Evolutionary conservation across 2,329 filamentous ascomycete species (phyloP), one percentile per base, ranked within the genome.

Genomic region (Penicillium sumatraense): DNA sequence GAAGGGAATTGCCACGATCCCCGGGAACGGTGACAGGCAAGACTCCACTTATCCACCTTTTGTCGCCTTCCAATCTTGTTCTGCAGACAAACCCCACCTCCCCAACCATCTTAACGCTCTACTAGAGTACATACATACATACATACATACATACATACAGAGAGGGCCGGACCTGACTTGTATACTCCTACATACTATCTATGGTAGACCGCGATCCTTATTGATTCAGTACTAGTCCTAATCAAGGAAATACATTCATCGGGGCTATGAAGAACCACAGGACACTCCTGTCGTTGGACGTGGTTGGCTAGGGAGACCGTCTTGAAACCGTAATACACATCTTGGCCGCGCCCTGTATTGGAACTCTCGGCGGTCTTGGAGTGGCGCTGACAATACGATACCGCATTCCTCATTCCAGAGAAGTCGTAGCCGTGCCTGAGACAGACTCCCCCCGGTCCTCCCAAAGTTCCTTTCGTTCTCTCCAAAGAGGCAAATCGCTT

Each of bases 401-500:
- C 54, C 50, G 44, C 38, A 47, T 50, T 53, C 50, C 46, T 4
- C 26, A 46, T 46, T 46, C 42, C 42, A 21, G 26, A 23, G n/a
- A n/a, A n/a, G n/a, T n/a, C 14, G 18, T 4, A 8, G 8, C 38
- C 40, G 14, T 6, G 13, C 23, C 42, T 21, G 16, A 46, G 40
- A 44, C 21, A 26, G 18, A 5, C n/a, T 26, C 2, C 13, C 20
- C 38, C 18, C n/a, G 8, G 35, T 11, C 18, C 27, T 29, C 27
- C 13, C 9, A 6, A 5, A 27, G 26, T 27, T 10, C 26, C 26
- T 42, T 9, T n/a, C 21, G 24, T n/a, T n/a, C n/a, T n/a, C 21
- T 40, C 36, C 36, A 40, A 31, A 57, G 46, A 57, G 40, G 41
- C 51, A 50, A 57, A 54, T 36, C 36, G 35, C 44, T 41, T 41